These are phyloP conservation scores for Lepiota subincarnata DNA, from an alignment of 768 basidiomycete species.

Conservation along the genomic window DNA sequence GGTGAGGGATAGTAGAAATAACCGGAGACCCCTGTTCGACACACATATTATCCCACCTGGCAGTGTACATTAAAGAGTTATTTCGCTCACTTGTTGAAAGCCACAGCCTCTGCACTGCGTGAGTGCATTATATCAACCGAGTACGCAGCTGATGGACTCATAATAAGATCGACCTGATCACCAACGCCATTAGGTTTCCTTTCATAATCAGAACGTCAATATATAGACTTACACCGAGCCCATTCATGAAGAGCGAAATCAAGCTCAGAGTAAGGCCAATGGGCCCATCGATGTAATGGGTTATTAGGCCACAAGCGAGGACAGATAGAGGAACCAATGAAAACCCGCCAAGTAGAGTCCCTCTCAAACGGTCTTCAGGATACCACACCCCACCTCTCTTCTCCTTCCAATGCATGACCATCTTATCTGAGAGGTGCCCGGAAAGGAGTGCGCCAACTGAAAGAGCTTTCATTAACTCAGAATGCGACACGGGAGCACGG, in stretches of 20 bases:
- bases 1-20: constrained; percentile 36
- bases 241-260: constrained; percentile 54
- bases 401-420: constrained; percentile 47
- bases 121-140: constrained; percentile 55
- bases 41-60: no score
- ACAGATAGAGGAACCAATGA: constrained; percentile 44
- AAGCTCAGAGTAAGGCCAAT: constrained; percentile 44
- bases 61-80: no score
- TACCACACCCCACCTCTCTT: constrained; percentile 49
- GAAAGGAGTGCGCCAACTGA: constrained; percentile 58
- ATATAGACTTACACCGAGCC: constrained; percentile 41
- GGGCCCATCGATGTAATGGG: constrained; percentile 20
- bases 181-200: background rate
- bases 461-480: no score
- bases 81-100: constrained; percentile 12
- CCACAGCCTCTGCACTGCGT: no score
- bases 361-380: background rate
- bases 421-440: constrained; percentile 54
- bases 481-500: no score
- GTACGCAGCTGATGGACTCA: constrained; percentile 54
- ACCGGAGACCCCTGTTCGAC: constrained; percentile 43
- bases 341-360: constrained; percentile 36
- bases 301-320: constrained; percentile 28
- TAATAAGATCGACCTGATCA: background rate
- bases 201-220: no score